These are phyloP conservation scores for Picochlorum costavermella DNA, from an alignment of 139 green algal genomes.

Conservation along the genomic window DNA sequence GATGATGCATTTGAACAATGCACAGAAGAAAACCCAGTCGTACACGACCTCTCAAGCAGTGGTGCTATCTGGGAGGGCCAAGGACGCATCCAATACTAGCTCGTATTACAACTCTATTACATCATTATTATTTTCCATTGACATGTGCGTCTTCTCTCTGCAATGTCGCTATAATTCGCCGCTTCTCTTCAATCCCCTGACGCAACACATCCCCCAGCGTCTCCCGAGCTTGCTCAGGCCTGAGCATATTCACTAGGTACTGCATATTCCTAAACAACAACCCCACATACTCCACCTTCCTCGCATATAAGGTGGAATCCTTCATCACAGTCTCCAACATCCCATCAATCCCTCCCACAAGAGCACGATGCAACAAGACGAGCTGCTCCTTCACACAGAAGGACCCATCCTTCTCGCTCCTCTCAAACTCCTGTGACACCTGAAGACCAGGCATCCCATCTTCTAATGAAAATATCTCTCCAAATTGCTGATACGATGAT, in stretches of 20 bases:
- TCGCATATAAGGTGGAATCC: conserved; percentile 32
- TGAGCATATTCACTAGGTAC: conserved; percentile 52
- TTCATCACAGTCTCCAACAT: conserved; percentile 42
- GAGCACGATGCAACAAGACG: conserved; percentile 42
- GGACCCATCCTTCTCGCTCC: conserved; percentile 15
- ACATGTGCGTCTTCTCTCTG: background rate
- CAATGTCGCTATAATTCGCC: background rate
- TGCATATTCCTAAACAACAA: conserved; percentile 54
- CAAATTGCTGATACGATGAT: conserved; percentile 34
- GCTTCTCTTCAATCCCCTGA: background rate
- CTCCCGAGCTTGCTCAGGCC: conserved; percentile 40
- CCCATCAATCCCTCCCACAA: conserved; percentile 44
- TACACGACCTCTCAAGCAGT: too few relatives aligned
- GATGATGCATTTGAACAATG: background rate
- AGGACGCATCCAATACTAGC: too few relatives aligned
- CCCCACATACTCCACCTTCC: conserved; percentile 39
- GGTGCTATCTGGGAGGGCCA: too few relatives aligned
- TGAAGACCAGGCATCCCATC: conserved; percentile 33
- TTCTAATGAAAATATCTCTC: conserved; percentile 35
- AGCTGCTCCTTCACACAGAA: conserved; percentile 47
- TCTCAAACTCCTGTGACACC: conserved; percentile 21
- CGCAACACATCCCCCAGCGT: conserved; percentile 19
- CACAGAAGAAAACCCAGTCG: background rate
- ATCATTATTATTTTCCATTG: background rate
- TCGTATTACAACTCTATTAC: background rate